Percentiles rank a stretch among this genome's conserved stretches.
Evolutionary conservation across 208 protist genomes (phyloP).

Genomic region (Porcisia deanei): DNA sequence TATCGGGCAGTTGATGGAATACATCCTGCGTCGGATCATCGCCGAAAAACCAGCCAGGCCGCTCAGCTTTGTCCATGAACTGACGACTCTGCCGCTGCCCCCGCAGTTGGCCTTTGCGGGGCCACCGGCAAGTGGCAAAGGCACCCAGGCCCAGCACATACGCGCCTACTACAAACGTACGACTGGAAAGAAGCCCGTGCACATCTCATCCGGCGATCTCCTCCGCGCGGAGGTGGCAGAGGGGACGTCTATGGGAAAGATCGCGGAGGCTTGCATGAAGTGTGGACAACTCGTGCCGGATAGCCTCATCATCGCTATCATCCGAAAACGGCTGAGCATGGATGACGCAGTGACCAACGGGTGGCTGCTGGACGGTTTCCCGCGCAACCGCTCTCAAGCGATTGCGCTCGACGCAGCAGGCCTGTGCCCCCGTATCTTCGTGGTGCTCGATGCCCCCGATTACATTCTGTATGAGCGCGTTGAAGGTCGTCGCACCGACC

Average conservation of each 20-base stretch:
- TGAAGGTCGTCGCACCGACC: slow-evolving; percentile 84
- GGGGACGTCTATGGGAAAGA: slow-evolving; percentile 60
- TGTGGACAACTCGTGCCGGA: slow-evolving; percentile 77
- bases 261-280: slow-evolving; percentile 65
- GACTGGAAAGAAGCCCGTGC: slow-evolving; percentile 48
- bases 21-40: slow-evolving; percentile 71
- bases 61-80: slow-evolving; percentile 51
- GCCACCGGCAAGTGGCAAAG: slow-evolving; percentile 80
- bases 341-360: slow-evolving; percentile 77
- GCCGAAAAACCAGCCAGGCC: slow-evolving; percentile 69
- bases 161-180: slow-evolving; percentile 46
- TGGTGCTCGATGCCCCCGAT: slow-evolving; percentile 81
- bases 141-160: slow-evolving; percentile 76
- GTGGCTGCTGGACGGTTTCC: slow-evolving; percentile 93
- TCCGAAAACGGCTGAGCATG: slow-evolving; percentile 65
- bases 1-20: slow-evolving; percentile 83
- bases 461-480: slow-evolving; percentile 79
- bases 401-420: slow-evolving; percentile 64
- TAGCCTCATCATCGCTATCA: slow-evolving; percentile 65
- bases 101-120: slow-evolving; percentile 82
- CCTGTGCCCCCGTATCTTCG: slow-evolving; percentile 61
- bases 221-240: slow-evolving; percentile 64
- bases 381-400: slow-evolving; percentile 82
- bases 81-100: slow-evolving; percentile 50
- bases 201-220: slow-evolving; percentile 89